phyloP scores from a whole-genome alignment of 225 moss, liverwort and hornwort genomes.

The Antitrichia curtipendula region DNA sequence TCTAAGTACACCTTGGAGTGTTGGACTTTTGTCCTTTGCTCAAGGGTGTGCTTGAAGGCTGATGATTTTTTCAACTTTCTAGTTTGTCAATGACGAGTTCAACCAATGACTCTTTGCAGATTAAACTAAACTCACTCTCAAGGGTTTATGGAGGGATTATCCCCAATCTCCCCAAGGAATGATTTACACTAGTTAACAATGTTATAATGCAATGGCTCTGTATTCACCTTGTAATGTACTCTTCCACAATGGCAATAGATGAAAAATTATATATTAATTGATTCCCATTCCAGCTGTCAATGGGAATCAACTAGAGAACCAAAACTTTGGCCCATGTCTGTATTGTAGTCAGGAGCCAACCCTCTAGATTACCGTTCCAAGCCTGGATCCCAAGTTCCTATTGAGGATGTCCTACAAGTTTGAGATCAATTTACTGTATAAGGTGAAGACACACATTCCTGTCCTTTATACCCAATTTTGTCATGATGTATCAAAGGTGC shows the following conservation, averaged over 20 bases:
- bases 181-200: too few relatives aligned
- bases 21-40: too few relatives aligned
- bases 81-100: too few relatives aligned
- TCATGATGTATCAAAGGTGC: too few relatives aligned
- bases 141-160: not conserved
- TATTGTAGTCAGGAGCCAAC: not conserved
- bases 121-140: not conserved
- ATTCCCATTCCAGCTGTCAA: not conserved
- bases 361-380: not conserved
- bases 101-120: not conserved
- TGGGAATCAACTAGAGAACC: not conserved
- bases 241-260: not conserved
- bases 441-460: too few relatives aligned
- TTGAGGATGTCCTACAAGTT: not conserved
- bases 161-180: not conserved
- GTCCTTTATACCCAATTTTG: too few relatives aligned
- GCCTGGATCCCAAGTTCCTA: not conserved
- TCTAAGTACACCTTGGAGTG: not conserved
- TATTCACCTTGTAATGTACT: not conserved
- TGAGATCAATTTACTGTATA: not conserved
- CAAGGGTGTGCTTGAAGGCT: too few relatives aligned
- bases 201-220: too few relatives aligned
- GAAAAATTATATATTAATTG: not conserved
- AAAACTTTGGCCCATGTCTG: not conserved
- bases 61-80: too few relatives aligned